Base-by-base conservation (phyloP, 176 grass and related monocot species). In the Typha latifolia region DNA sequence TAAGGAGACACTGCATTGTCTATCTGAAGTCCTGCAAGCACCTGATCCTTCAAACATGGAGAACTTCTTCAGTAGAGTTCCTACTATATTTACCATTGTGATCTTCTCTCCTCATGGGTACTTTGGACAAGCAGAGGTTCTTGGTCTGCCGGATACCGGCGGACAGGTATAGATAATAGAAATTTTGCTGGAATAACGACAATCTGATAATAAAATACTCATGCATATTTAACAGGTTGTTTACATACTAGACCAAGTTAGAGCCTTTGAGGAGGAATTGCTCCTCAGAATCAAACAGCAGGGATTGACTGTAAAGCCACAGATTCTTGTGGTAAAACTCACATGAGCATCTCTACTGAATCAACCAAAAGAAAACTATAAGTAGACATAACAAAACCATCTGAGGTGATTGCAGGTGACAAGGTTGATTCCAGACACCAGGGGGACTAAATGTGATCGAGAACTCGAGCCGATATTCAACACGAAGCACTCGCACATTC, bases 211-310 rank as follows among this genome's bases (percentile, higher is more conserved):
- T 37, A 37, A 26, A 4, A 37, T 8, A 37, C 34, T 37, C 34
- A 37, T 37, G 34, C 34, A 6, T 37, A 0, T 37, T 32, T 67
- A 74, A 69, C 75, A 91, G 88, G 86, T 97, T 49, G 94, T 97
- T 10, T 97, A 97, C 71, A 97, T 97, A 71, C 79, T 93, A 53
- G 94, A 97, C 64, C 94, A 97, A 87, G 94, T 97, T 47, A 89
- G 81, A 69, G 86, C 94, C 59, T 78, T 97, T 21, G 94, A 97
- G 82, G 89, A 97, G 63, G 94, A 97, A 67, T 50, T 97, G 67
- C 69, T 97, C 56, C 83, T 83, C 27, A 84, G 94, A 72, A 97
- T 93, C 83, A 92, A 87, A 66, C 85, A 70, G 65, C 86, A 87
- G 84, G 94, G 94, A 63, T 53, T 97, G 86, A 48, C 75, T 9